Base-by-base conservation (phyloP, 495 filamentous ascomycete genomes). In the Penicillium pancosmium region DNA sequence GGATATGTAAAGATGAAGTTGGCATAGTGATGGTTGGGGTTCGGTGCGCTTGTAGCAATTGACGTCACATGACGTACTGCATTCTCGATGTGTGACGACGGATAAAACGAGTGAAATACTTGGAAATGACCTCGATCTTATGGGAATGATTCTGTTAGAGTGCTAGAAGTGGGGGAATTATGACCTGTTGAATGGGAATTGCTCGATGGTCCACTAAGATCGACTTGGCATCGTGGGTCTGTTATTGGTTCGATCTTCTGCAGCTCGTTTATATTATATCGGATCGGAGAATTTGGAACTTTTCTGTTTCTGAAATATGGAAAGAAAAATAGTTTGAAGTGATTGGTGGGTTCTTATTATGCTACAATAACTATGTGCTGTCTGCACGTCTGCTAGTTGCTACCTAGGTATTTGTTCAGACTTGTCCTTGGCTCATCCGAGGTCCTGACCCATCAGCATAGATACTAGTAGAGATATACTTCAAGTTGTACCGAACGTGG, bases 21-120 rank as follows among this genome's bases (percentile, higher is more conserved):
- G 5, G 2, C 2, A 31, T 8, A 31, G 1, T 31, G 27, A 31
- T 31, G 27, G 27, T 31, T 6, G 0, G n/a, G n/a, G 9, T 19
- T 21, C 5, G 18, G 41, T 8, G 8, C 18, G 7, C 9, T 15
- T 46, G 12, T 13, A 38, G 36, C 10, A 21, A 16, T 46, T 46
- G 41, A 46, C 41, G 41, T 46, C 41, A 46, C 41, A 16, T 46
- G 41, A 46, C 41, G 41, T 46, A 46, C 41, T 46, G 18, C 41
- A 46, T 46, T 46, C 41, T 23, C 41, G 41, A 19, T 16, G 36
- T 1, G 15, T n/a, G 15, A n/a, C 5, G 23, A 36, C 15, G 15
- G 15, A n/a, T 12, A 13, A 38, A 38, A 13, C 11, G 36, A 4
- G 5, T 4, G 15, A 38, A 38, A 38, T 38, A 38, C 36, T 38